phyloP scores from a whole-genome alignment of 441 rosid species.

The Croton laevigatus region DNA sequence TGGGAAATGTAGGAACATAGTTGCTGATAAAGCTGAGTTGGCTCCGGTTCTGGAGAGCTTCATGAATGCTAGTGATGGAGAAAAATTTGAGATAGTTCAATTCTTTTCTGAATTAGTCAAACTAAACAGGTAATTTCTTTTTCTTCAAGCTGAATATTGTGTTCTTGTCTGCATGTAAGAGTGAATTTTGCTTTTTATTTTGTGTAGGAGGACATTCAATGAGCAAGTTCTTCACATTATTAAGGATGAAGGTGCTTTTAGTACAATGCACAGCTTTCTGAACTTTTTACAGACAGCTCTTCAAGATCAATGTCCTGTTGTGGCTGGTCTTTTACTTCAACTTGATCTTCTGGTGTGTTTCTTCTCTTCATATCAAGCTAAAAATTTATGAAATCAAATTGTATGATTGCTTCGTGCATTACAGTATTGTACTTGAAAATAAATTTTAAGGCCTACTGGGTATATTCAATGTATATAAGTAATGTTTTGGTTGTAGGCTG shows the following conservation, averaged over 20 bases:
- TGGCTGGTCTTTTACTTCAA: slow-evolving; percentile 71
- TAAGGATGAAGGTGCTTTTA: slow-evolving; percentile 55
- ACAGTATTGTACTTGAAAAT: neutral
- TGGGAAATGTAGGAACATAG: slow-evolving; percentile 55
- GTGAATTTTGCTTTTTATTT: slow-evolving; percentile 10
- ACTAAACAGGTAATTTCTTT: slow-evolving; percentile 46
- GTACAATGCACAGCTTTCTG: slow-evolving; percentile 67
- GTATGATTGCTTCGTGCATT: neutral
- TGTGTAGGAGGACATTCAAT: slow-evolving; percentile 49
- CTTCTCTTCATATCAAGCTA: neutral
- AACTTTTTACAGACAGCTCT: slow-evolving; percentile 52
- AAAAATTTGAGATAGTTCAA: slow-evolving; percentile 46
- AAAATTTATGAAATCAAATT: neutral
- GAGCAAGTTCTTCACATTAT: slow-evolving; percentile 58
- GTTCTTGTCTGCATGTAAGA: neutral
- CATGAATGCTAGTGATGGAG: slow-evolving; percentile 36
- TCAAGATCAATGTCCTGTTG: slow-evolving; percentile 52
- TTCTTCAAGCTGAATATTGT: neutral
- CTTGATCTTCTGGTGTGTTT: slow-evolving; percentile 66
- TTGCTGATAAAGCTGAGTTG: slow-evolving; percentile 56
- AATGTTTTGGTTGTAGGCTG: slow-evolving; percentile 41
- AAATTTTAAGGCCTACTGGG: neutral
- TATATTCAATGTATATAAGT: neutral
- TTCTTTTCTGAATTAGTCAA: slow-evolving; percentile 60
- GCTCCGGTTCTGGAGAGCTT: slow-evolving; percentile 59